These are phyloP conservation scores for Erythrobasidium hasegawianum DNA, from an alignment of 1,284 basidiomycete species.

Conservation along the genomic window DNA sequence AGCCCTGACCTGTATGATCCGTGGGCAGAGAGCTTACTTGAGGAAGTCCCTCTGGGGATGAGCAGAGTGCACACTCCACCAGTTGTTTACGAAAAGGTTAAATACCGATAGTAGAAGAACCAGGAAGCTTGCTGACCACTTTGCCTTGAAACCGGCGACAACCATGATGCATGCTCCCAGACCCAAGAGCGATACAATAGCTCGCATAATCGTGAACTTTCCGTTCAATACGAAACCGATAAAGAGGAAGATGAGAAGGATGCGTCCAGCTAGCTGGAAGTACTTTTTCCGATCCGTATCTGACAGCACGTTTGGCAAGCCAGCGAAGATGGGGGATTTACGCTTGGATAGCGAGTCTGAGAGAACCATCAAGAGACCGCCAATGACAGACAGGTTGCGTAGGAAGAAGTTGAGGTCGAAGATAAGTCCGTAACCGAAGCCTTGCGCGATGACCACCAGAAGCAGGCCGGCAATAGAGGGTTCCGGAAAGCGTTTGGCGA, in stretches of 20 bases:
- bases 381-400: slow-evolving; percentile 85
- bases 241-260: slow-evolving; percentile 98
- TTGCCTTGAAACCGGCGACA: slow-evolving; percentile 97
- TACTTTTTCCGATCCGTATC: slow-evolving; percentile 99
- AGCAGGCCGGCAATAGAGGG: slow-evolving; percentile 84
- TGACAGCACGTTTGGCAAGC: slow-evolving; percentile 73
- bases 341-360: slow-evolving; percentile 80
- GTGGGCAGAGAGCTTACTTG: slow-evolving; percentile 63
- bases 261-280: slow-evolving; percentile 93
- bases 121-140: slow-evolving; percentile 97
- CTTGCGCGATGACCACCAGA: slow-evolving; percentile 88
- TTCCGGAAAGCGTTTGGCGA: slow-evolving; percentile 82
- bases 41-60: slow-evolving; percentile 98
- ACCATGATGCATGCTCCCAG: slow-evolving; percentile 86
- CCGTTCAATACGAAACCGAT: slow-evolving; percentile 88
- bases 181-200: slow-evolving; percentile 54
- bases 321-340: slow-evolving; percentile 84
- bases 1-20: too few relatives aligned
- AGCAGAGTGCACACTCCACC: slow-evolving; percentile 85
- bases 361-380: slow-evolving; percentile 95
- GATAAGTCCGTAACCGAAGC: slow-evolving; percentile 85
- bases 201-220: slow-evolving; percentile 41
- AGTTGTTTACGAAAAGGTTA: slow-evolving; percentile 99
- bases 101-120: slow-evolving; percentile 86
- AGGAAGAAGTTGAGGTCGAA: slow-evolving; percentile 99